These are phyloP conservation scores for Knufia fluminis DNA, from an alignment of 2,329 filamentous ascomycete species.

Conservation along the genomic window DNA sequence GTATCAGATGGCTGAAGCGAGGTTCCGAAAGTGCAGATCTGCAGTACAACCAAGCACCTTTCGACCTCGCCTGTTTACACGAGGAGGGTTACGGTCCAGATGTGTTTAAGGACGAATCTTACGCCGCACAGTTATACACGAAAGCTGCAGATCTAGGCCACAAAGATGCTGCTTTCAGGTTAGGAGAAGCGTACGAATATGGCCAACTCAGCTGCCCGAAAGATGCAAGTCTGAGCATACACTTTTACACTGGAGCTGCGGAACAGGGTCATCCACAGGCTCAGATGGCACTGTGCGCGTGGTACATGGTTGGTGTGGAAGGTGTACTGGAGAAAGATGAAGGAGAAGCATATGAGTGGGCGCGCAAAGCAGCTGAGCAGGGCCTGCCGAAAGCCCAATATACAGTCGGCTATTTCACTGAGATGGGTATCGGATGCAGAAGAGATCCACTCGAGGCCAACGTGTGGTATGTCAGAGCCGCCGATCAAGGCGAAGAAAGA, in stretches of 20 bases:
- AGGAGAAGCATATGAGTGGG: slow-evolving; percentile 94
- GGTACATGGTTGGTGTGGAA: slow-evolving; percentile 94
- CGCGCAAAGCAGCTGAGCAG: slow-evolving; percentile 70
- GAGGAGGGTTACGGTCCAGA: slow-evolving; percentile 91
- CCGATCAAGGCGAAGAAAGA: slow-evolving; percentile 81
- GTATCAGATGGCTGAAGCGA: slow-evolving; percentile 91
- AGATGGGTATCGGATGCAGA: slow-evolving; percentile 94
- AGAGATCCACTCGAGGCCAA: slow-evolving; percentile 94
- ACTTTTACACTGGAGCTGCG: slow-evolving; percentile 93
- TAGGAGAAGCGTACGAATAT: slow-evolving; percentile 97
- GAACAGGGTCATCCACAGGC: slow-evolving; percentile 72
- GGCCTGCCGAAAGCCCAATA: slow-evolving; percentile 80
- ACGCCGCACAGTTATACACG: slow-evolving; percentile 88
- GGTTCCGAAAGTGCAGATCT: slow-evolving; percentile 79
- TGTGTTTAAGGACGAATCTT: slow-evolving; percentile 80
- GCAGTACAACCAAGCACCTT: slow-evolving; percentile 89
- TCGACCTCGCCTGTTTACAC: slow-evolving; percentile 79
- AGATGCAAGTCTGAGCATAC: slow-evolving; percentile 86
- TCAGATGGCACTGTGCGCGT: slow-evolving; percentile 98
- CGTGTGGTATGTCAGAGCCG: slow-evolving; percentile 95
- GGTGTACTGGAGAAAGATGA: slow-evolving; percentile 91
- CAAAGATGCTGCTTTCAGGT: slow-evolving; percentile 70
- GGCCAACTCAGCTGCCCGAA: slow-evolving; percentile 77
- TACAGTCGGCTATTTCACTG: slow-evolving; percentile 91
- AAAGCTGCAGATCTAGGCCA: slow-evolving; percentile 89